Base-by-base conservation (phyloP, 2,329 filamentous ascomycete genomes). In the Apiospora marii region DNA sequence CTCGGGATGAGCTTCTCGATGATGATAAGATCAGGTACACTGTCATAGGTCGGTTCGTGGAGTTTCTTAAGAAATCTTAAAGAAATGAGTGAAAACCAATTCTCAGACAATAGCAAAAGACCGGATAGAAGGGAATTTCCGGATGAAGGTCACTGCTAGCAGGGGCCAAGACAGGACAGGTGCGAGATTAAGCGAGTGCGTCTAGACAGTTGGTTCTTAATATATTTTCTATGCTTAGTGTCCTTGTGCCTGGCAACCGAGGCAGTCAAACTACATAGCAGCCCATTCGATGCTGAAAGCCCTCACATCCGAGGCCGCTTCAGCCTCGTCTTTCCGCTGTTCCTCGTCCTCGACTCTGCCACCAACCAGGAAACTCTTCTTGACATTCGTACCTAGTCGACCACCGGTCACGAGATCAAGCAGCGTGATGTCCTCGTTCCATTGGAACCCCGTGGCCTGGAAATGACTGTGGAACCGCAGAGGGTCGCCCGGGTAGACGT, bases 391-490 rank as follows among this genome's bases (percentile, higher is more conserved):
- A 0, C 95, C 96, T 74, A 99, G 83, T 76, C 96, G 88, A 6
- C 96, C 96, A 10, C 94, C 95, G 27, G 92, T 93, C 22, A 98
- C 92, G 19, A 99, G 85, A 76, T 98, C 93, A 76, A 98, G 88
- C 78, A 98, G 85, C 49, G 93, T 89, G 72, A 99, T 92, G 77
- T 95, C 91, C 78, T 98, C 90, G 74, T 98, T 91, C 94, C 95
- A 98, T n/a, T 87, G 91, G 77, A 93, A 90, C 44, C 93, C 91
- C n/a, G 92, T 93, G 10, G 92, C 94, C 77, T 98, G 88, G 81
- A 98, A 98, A 82, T 99, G 96, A 67, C 94, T 96, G 82, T 99
- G 96, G 81, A 97, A 99, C 14, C 96, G 92, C 70, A 99, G 86
- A 0, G 96, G 95, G 81, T 99, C 96, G 67, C 96, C 96, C 0